Conservation (phyloP, 2,329 filamentous ascomycete genomes). For the Epichloe glyceriae region DNA sequence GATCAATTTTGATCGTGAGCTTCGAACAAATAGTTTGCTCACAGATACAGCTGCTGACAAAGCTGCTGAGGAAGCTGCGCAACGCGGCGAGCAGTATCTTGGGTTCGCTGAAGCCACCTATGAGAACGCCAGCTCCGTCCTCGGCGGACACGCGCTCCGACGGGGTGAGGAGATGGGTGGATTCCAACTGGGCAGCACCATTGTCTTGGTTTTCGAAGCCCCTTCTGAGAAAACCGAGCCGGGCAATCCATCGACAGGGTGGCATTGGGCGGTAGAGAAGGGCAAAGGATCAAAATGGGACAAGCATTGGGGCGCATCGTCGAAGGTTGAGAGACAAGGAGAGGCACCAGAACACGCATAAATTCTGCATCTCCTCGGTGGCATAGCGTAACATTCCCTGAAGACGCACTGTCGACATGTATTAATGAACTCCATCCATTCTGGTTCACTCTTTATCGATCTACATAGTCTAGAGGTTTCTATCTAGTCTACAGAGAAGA, state of each 20-base stretch:
- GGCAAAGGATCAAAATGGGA: conserved; percentile 79
- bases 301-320: conserved; percentile 69
- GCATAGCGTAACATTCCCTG: not conserved
- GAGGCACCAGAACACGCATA: not conserved
- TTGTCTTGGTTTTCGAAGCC: conserved; percentile 94
- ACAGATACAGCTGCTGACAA: conserved; percentile 87
- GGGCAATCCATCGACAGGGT: conserved; percentile 51
- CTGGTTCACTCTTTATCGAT: not conserved
- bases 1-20: conserved; percentile 90
- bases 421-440: not conserved
- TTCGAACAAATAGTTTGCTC: conserved; percentile 81
- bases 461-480: not conserved
- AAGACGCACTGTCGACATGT: not conserved
- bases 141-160: conserved; percentile 71
- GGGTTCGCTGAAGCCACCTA: conserved; percentile 93
- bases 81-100: conserved; percentile 68
- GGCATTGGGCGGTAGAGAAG: conserved; percentile 76
- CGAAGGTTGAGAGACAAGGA: conserved; percentile 25
- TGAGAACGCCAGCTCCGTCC: conserved; percentile 57
- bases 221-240: conserved; percentile 47
- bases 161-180: conserved; percentile 96
- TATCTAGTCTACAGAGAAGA: not conserved
- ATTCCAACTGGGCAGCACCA: conserved; percentile 87
- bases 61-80: conserved; percentile 66
- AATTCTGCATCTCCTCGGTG: not conserved